Conservation (phyloP, 2,329 filamentous ascomycete species). For the Exophiala mesophila region DNA sequence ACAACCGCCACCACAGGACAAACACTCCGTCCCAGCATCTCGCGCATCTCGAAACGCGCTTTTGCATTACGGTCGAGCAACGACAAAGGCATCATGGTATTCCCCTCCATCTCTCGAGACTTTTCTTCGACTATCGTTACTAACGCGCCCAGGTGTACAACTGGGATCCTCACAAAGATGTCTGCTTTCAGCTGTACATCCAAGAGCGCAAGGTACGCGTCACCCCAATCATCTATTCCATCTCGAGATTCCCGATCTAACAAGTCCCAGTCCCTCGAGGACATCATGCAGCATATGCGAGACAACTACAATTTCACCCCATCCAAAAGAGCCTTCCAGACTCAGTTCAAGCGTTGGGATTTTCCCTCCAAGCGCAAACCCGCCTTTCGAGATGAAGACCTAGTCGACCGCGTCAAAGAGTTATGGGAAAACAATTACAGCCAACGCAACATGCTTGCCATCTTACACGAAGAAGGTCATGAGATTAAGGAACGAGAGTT, state of each 20-base stretch:
- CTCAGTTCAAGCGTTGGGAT: slow-evolving; percentile 71
- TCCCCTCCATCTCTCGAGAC: neutral
- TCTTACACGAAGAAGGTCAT: slow-evolving; percentile 67
- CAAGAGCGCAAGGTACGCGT: slow-evolving; percentile 56
- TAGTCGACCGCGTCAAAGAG: slow-evolving; percentile 66
- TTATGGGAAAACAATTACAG: slow-evolving; percentile 71
- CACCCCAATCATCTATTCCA: neutral
- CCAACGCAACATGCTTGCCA: slow-evolving; percentile 68
- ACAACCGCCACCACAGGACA: neutral
- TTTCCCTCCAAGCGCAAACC: slow-evolving; percentile 72
- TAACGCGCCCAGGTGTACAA: slow-evolving; percentile 47
- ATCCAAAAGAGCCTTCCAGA: slow-evolving; percentile 72
- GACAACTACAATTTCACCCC: slow-evolving; percentile 62
- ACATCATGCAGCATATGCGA: slow-evolving; percentile 69
- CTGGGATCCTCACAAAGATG: slow-evolving; percentile 62
- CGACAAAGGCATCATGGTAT: slow-evolving; percentile 22
- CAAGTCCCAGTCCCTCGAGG: slow-evolving; percentile 52
- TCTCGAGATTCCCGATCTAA: slow-evolving; percentile 3
- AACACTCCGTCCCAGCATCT: slow-evolving; percentile 19
- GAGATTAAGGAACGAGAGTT: slow-evolving; percentile 67
- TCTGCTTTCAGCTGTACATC: slow-evolving; percentile 69
- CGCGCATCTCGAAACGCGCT: slow-evolving; percentile 20
- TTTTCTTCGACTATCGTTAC: slow-evolving; percentile 1
- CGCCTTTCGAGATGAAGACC: slow-evolving; percentile 62
- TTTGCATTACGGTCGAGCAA: slow-evolving; percentile 22